Conservation (phyloP, 2,329 filamentous ascomycete species). For the Didymellaceae sp. region DNA sequence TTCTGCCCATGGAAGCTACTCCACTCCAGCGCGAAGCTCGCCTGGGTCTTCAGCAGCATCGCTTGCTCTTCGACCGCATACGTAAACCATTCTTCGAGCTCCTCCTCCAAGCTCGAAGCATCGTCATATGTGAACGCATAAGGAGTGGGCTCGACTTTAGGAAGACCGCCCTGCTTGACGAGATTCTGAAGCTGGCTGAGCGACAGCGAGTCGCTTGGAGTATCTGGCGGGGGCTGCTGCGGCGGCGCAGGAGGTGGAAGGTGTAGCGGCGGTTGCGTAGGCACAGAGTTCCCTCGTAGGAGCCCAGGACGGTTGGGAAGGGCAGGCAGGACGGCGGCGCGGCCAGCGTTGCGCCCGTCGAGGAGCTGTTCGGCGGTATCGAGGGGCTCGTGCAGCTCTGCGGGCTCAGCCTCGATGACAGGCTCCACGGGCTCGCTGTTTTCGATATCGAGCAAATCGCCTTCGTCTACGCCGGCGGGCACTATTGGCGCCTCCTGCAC, state of each 20-base stretch:
- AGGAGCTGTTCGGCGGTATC: slow-evolving; percentile 45
- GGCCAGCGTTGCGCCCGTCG: slow-evolving; percentile 23
- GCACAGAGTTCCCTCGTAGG: slow-evolving; percentile 49
- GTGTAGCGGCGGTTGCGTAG: slow-evolving; percentile 50
- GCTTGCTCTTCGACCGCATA: slow-evolving; percentile 87
- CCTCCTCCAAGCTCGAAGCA: slow-evolving; percentile 71
- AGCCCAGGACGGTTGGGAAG: slow-evolving; percentile 44
- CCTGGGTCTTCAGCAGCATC: slow-evolving; percentile 75
- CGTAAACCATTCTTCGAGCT: slow-evolving; percentile 97
- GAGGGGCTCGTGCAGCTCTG: slow-evolving; percentile 43
- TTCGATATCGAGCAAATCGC: slow-evolving; percentile 44
- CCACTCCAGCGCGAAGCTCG: slow-evolving; percentile 81
- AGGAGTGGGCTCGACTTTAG: slow-evolving; percentile 50
- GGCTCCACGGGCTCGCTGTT: slow-evolving; percentile 40
- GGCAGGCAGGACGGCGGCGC: slow-evolving; percentile 8
- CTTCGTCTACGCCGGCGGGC: slow-evolving; percentile 47
- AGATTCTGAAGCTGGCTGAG: slow-evolving; percentile 55
- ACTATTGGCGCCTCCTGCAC: slow-evolving; percentile 38
- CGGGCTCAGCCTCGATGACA: slow-evolving; percentile 40
- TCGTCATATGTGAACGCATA: slow-evolving; percentile 78
- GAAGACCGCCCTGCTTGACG: slow-evolving; percentile 49
- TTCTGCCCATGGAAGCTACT: slow-evolving; percentile 47
- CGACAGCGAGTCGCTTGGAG: slow-evolving; percentile 51
- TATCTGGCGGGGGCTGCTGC: slow-evolving; percentile 34
- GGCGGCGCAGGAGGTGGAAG: slow-evolving; percentile 53